Conservation (phyloP, 208 protist genomes). For the Trypanosomatidae sp. region DNA sequence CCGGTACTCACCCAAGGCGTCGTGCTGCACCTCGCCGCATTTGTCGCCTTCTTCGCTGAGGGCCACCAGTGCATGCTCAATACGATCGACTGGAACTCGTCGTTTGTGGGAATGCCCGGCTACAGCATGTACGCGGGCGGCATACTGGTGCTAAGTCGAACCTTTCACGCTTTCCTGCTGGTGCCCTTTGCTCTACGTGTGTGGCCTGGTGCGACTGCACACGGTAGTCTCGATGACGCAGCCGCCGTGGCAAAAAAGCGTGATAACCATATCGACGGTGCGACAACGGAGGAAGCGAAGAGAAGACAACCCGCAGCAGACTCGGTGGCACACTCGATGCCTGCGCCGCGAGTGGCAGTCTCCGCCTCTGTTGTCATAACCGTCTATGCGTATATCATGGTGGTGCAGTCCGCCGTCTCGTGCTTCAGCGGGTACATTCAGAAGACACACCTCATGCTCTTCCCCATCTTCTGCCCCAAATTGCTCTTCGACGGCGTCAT, state of each 20-base stretch:
- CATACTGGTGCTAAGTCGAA: conserved; percentile 57
- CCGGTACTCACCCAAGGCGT: conserved; percentile 33
- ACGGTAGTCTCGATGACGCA: neutral
- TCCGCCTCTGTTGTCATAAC: conserved; percentile 21
- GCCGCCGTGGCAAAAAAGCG: neutral
- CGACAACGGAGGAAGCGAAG: neutral
- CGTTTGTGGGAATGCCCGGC: conserved; percentile 61
- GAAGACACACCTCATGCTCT: conserved; percentile 85
- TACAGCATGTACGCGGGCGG: conserved; percentile 57
- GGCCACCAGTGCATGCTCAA: conserved; percentile 78
- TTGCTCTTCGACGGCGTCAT: conserved; percentile 71
- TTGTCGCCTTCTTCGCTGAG: conserved; percentile 58
- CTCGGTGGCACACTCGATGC: neutral
- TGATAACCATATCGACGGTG: neutral
- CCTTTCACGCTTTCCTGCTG: conserved; percentile 64
- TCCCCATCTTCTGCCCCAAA: conserved; percentile 84
- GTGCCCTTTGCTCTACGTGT: conserved; percentile 34
- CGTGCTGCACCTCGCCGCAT: conserved; percentile 44
- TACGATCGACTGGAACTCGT: conserved; percentile 78
- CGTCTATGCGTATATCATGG: conserved; percentile 35
- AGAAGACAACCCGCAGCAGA: too few relatives aligned
- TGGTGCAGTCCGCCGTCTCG: conserved; percentile 46
- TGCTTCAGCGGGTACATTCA: conserved; percentile 67
- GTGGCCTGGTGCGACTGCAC: neutral
- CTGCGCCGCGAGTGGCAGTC: neutral